These are phyloP conservation scores for Daldinia vernicosa DNA, from an alignment of 495 filamentous ascomycete species.

Conservation along the genomic window DNA sequence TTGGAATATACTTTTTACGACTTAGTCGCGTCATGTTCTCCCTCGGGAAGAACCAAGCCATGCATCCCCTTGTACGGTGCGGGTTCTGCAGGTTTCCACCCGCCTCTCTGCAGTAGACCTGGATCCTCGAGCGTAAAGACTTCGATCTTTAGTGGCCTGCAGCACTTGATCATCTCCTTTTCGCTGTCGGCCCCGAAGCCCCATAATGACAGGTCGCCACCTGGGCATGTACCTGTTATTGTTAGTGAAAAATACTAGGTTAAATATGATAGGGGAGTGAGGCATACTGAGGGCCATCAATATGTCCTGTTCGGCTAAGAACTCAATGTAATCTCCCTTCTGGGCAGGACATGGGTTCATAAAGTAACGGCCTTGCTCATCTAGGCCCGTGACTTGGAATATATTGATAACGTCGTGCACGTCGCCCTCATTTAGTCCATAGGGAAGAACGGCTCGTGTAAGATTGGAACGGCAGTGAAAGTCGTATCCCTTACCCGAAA, in stretches of 20 bases:
- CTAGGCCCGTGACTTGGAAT: slow-evolving; percentile 80
- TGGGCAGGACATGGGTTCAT: slow-evolving; percentile 77
- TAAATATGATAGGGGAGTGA: not conserved
- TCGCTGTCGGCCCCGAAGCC: slow-evolving; percentile 74
- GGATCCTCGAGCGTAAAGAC: slow-evolving; percentile 68
- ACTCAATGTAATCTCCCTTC: slow-evolving; percentile 73
- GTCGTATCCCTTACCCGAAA: slow-evolving; percentile 66
- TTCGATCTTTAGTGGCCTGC: slow-evolving; percentile 75
- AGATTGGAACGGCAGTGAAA: slow-evolving; percentile 87
- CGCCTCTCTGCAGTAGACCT: slow-evolving; percentile 56
- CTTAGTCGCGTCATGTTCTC: slow-evolving; percentile 30
- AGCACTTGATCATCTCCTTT: slow-evolving; percentile 73
- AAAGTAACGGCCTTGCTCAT: slow-evolving; percentile 76
- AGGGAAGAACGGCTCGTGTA: slow-evolving; percentile 71
- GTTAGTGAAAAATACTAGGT: slow-evolving; percentile 5
- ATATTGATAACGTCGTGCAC: slow-evolving; percentile 85
- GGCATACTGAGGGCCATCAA: slow-evolving; percentile 72
- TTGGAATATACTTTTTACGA: slow-evolving; percentile 7
- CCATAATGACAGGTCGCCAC: slow-evolving; percentile 77
- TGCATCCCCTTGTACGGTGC: slow-evolving; percentile 73
- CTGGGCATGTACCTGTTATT: slow-evolving; percentile 54
- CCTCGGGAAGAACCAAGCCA: slow-evolving; percentile 60
- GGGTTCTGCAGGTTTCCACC: slow-evolving; percentile 67
- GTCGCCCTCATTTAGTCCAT: slow-evolving; percentile 73
- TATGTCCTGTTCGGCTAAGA: slow-evolving; percentile 79